These are phyloP conservation scores for Debaryomyces subglobosus DNA, from an alignment of 1,139 yeast species.

Conservation along the genomic window DNA sequence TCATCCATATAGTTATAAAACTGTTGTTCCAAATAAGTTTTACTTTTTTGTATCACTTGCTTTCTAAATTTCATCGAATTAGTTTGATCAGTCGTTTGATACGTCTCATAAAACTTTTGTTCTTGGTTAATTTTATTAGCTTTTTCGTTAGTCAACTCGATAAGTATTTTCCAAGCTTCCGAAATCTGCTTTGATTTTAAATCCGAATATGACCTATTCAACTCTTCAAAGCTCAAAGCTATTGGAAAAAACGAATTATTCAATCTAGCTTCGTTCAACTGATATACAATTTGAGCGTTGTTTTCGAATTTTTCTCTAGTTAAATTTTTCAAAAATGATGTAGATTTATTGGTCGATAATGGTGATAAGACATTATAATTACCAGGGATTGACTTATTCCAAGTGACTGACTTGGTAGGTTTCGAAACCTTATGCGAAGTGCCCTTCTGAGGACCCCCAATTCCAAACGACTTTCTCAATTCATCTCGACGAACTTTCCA, in stretches of 20 bases:
- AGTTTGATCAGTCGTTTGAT: conserved; percentile 25
- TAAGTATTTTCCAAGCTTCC: conserved; percentile 66
- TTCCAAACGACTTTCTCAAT: conserved; percentile 68
- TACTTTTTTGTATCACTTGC: conserved; percentile 59
- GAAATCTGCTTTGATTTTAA: conserved; percentile 63
- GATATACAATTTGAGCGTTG: conserved; percentile 71
- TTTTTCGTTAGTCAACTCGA: conserved; percentile 43
- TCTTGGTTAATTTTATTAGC: conserved; percentile 42
- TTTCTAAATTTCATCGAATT: conserved; percentile 40
- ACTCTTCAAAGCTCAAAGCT: conserved; percentile 55
- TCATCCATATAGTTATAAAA: conserved; percentile 75
- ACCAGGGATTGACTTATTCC: conserved; percentile 44
- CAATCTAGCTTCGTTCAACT: conserved; percentile 71
- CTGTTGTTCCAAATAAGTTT: conserved; percentile 69
- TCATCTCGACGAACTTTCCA: conserved; percentile 82
- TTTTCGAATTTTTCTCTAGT: conserved; percentile 67
- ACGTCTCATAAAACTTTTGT: conserved; percentile 46
- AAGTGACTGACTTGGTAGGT: conserved; percentile 27
- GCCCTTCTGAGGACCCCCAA: conserved; percentile 14
- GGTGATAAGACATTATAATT: conserved; percentile 41
- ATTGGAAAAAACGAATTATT: conserved; percentile 51
- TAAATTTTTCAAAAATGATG: conserved; percentile 34
- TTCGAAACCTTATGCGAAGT: conserved; percentile 15
- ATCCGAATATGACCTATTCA: conserved; percentile 53
- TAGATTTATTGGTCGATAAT: conserved; percentile 22